These are phyloP conservation scores for Penicillium sp. DNA, from an alignment of 2,329 filamentous ascomycete species.

Conservation along the genomic window DNA sequence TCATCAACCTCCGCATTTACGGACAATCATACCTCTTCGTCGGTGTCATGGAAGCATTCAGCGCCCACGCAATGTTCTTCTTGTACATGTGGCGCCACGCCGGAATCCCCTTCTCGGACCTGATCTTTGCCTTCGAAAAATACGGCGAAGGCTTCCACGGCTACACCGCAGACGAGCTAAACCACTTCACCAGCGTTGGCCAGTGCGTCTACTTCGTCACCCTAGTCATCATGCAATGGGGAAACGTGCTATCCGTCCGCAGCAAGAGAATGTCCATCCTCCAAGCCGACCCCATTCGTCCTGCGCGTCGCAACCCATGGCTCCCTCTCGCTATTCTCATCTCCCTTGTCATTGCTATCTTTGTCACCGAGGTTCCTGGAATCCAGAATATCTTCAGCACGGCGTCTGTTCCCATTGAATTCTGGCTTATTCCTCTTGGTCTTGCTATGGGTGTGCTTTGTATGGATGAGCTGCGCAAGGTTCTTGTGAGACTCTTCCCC, in stretches of 20 bases:
- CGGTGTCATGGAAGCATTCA: slow-evolving; percentile 54
- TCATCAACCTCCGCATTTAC: slow-evolving; percentile 57
- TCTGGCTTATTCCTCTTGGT: slow-evolving; percentile 56
- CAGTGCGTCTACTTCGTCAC: slow-evolving; percentile 59
- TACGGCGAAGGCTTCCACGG: slow-evolving; percentile 54
- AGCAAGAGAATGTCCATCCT: slow-evolving; percentile 56
- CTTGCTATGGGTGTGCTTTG: slow-evolving; percentile 53
- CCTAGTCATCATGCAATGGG: slow-evolving; percentile 57
- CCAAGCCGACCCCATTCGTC: slow-evolving; percentile 53
- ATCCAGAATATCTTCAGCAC: slow-evolving; percentile 54
- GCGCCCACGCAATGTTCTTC: slow-evolving; percentile 58
- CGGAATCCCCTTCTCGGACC: slow-evolving; percentile 49
- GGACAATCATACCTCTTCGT: slow-evolving; percentile 56
- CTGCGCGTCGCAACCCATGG: slow-evolving; percentile 54
- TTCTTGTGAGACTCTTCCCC: slow-evolving; percentile 51
- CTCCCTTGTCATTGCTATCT: slow-evolving; percentile 55
- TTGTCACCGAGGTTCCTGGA: slow-evolving; percentile 56
- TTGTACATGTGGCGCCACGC: slow-evolving; percentile 54
- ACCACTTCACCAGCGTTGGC: slow-evolving; percentile 52
- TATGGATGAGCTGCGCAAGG: slow-evolving; percentile 58
- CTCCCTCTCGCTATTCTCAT: slow-evolving; percentile 50
- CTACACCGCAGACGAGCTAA: slow-evolving; percentile 50
- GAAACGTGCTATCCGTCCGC: slow-evolving; percentile 55
- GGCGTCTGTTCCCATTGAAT: slow-evolving; percentile 53
- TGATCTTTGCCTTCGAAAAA: slow-evolving; percentile 55